These are phyloP conservation scores for Monilinia fructicola DNA, from an alignment of 2,329 filamentous ascomycete species.

Conservation along the genomic window DNA sequence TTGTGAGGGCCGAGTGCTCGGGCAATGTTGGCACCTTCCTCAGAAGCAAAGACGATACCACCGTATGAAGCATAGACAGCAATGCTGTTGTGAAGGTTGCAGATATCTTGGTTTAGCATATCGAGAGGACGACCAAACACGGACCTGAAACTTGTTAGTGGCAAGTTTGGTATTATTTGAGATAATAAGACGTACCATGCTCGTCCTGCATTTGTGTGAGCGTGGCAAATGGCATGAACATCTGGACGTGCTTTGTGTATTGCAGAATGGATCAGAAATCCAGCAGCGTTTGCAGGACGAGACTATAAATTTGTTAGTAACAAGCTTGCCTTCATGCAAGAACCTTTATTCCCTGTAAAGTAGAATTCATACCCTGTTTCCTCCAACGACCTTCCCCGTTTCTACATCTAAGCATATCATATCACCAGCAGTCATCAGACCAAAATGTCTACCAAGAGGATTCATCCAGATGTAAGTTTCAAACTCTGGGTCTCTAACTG, in stretches of 20 bases:
- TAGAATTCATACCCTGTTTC: constrained; percentile 47
- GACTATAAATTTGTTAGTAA: constrained; percentile 34
- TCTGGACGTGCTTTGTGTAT: constrained; percentile 65
- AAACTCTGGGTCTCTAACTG: constrained; percentile 64
- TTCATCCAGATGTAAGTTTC: constrained; percentile 67
- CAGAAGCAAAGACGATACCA: constrained; percentile 60
- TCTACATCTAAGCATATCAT: constrained; percentile 65
- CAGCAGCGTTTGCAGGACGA: constrained; percentile 63
- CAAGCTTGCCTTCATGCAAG: not conserved
- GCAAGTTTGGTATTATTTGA: not conserved
- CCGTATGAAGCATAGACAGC: constrained; percentile 65
- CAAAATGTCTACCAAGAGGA: constrained; percentile 64
- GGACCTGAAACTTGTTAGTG: constrained; percentile 53
- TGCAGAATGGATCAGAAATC: constrained; percentile 68
- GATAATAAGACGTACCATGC: not conserved
- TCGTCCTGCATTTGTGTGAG: constrained; percentile 64
- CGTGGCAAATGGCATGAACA: constrained; percentile 67
- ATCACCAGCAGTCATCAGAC: constrained; percentile 61
- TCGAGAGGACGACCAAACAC: constrained; percentile 64
- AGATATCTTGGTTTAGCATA: constrained; percentile 69
- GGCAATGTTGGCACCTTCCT: constrained; percentile 65
- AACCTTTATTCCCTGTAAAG: not conserved
- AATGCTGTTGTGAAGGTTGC: constrained; percentile 63
- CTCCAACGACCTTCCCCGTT: constrained; percentile 60
- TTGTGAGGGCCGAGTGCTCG: constrained; percentile 59